Base-by-base conservation (phyloP, 2,329 filamentous ascomycete genomes). In the Arthroderma sp. region DNA sequence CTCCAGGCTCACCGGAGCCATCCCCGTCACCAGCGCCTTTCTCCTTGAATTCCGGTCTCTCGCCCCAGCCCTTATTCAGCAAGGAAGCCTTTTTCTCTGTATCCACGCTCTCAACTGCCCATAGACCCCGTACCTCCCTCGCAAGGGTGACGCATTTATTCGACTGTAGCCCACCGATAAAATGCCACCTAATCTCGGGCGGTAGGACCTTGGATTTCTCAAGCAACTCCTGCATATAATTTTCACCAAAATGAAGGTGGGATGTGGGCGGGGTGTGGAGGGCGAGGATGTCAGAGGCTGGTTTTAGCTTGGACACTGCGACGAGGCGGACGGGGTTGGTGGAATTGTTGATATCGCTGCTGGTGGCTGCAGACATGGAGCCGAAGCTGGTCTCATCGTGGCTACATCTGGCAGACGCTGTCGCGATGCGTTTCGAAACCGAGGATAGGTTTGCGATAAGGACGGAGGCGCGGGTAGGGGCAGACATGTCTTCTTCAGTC, bases 291-390 rank as follows among this genome's bases (percentile, higher is more conserved):
- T 98, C 93, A 66, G 87, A 87, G 59, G 85, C 88, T 13, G 93
- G 91, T 74, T 98, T 97, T 63, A 96, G 79, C 73, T 98, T 98
- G 41, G 91, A 96, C 54, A 98, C 93, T 28, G 93, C 91, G 43
- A 98, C 90, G 39, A 98, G 80, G 51, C 93, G 85, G 44, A 71
- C 63, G 21, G 66, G 61, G 25, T 13, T 25, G 23, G 47, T 25
- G 11, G 47, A 7, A 19, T 11, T 25, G 54, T 58, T 61, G 54
- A 31, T 41, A 35, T 49, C 51, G 56, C 58, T 58, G 59, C n/a
- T 25, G 6, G 8, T 13, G 4, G 25, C 28, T 25, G 7, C 23
- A 21, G 53, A 31, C 54, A 57, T 61, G 55, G 35, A 35, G 38
- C 47, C 51, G 56, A 59, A 57, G 59, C 31, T 35, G 13, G 37